Evolutionary conservation across 352 stramenopile genomes (phyloP).

Genomic region (Pythium monospermum): DNA sequence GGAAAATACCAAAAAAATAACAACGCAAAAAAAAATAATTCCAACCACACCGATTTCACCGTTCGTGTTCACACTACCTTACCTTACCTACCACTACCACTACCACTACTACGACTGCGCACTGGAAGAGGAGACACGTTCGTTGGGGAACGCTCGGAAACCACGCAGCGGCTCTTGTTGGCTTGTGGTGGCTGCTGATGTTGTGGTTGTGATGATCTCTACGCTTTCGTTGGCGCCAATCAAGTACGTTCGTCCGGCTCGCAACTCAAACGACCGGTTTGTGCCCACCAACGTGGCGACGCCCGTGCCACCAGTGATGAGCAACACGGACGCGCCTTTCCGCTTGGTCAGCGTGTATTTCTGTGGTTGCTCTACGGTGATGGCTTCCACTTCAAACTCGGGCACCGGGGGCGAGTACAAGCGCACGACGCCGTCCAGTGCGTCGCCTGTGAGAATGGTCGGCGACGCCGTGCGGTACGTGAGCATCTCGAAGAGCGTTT

Average conservation of each 20-base stretch:
- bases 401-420: constrained; percentile 88
- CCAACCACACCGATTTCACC: no score
- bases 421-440: constrained; percentile 52
- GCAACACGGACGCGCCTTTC: constrained; percentile 12
- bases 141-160: constrained; percentile 19
- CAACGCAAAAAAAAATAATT: no score
- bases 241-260: constrained; percentile 5
- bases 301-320: constrained; percentile 7
- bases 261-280: constrained; percentile 4
- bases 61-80: no score
- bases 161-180: background rate
- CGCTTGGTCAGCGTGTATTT: background rate
- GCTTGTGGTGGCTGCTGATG: no score
- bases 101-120: no score
- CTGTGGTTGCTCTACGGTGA: constrained; percentile 9
- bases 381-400: constrained; percentile 88
- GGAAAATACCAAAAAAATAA: no score
- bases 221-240: constrained; percentile 14
- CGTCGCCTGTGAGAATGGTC: constrained; percentile 48
- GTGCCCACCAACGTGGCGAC: background rate
- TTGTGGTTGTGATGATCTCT: background rate
- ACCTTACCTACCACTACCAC: no score
- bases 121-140: no score
- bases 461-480: constrained; percentile 88
- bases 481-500: constrained; percentile 96